Base-by-base conservation (phyloP, 208 protist genomes). In the Wallacemonas sp. region DNA sequence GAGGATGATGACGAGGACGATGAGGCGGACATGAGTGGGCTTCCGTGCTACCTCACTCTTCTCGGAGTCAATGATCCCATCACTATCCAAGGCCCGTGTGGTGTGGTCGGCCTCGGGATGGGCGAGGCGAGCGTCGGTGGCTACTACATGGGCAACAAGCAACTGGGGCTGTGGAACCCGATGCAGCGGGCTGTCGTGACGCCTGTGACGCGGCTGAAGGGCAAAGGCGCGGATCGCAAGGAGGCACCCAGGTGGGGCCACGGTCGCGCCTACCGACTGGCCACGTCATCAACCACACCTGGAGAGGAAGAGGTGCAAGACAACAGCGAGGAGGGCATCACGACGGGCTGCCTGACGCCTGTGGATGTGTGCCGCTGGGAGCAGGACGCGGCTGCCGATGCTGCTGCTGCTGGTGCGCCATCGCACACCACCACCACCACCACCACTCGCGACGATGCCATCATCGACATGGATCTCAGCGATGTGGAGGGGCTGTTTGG, bases 11-110 rank as follows among this genome's bases (percentile, higher is more conserved):
- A 9, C 19, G 33, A 39, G 3, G 33, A 56, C 44, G 61, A 55
- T 4, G 30, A 8, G 16, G 30, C 16, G 5, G 41, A 38, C 29
- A 47, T 29, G 52, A 39, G 9, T 57, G 48, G 23, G 71, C 47
- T 47, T 38, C 62, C 73, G 14, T 90, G 85, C 56, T 83, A 91
- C 61, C 88, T 91, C 82, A 92, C 85, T 14, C 64, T 94, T 11
- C 17, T 90, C 23, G 74, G 78, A 21, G 66, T 90, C 39, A 74
- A 70, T 29, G 54, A 43, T 3, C 66, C 84, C 16, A 73, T 91
- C 24, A 85, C 83, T 17, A 78, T 94, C 34, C 81, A 91, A 46
- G 88, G 88, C 16, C 88, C 88, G 29, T 95, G 85, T 62, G 80
- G 78, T 24, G 27, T 92, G 11, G 73, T 91, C 27, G 88, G 88